Evolutionary conservation across 768 basidiomycete species (phyloP).

Genomic region (Cystobasidium onofrii): DNA sequence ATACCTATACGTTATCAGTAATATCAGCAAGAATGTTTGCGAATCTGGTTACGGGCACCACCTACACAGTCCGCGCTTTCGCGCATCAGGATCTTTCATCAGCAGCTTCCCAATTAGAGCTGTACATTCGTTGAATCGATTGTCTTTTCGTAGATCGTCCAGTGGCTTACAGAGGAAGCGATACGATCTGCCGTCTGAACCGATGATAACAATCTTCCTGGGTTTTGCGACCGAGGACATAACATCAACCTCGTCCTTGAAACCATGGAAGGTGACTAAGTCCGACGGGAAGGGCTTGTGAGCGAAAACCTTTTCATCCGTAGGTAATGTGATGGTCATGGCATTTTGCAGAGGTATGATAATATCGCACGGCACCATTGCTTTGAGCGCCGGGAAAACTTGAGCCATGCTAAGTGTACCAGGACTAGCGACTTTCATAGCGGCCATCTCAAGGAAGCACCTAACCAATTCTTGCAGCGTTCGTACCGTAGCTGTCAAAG

Average conservation of each 20-base stretch:
- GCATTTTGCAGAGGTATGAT: conserved; percentile 91
- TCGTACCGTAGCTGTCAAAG: background rate
- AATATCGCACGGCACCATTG: conserved; percentile 57
- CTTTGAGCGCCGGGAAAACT: conserved; percentile 54
- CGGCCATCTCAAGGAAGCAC: conserved; percentile 53
- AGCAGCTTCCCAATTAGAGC: conserved; percentile 93
- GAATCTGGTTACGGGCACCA: background rate
- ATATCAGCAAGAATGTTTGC: background rate
- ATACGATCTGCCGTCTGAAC: conserved; percentile 73
- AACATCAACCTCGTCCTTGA: conserved; percentile 72
- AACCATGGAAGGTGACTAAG: conserved; percentile 68
- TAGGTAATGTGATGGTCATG: conserved; percentile 77
- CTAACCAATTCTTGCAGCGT: background rate
- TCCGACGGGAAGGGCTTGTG: conserved; percentile 74
- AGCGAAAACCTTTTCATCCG: conserved; percentile 50
- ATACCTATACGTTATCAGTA: conserved; percentile 55
- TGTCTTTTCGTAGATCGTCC: conserved; percentile 95
- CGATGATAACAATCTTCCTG: conserved; percentile 75
- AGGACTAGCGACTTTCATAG: conserved; percentile 49
- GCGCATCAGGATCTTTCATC: conserved; percentile 85
- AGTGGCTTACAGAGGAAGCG: conserved; percentile 93
- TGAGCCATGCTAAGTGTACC: conserved; percentile 51
- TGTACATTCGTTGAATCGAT: conserved; percentile 94
- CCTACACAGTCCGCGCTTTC: conserved; percentile 79
- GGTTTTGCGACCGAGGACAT: conserved; percentile 89